phyloP scores from a whole-genome alignment of 1,284 basidiomycete species.

The Leccinum subatratum region DNA sequence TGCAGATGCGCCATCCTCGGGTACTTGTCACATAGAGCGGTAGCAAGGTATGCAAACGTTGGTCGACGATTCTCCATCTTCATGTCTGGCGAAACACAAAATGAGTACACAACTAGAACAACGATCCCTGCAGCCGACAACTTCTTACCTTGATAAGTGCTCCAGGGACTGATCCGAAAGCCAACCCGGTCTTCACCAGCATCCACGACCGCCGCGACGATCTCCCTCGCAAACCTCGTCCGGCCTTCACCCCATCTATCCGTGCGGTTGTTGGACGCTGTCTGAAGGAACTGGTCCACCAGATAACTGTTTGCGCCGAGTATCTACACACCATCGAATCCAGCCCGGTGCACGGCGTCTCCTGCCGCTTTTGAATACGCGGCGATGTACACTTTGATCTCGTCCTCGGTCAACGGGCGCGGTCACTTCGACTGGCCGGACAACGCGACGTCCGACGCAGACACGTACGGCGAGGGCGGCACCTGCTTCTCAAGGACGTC shows the following conservation, averaged over 20 bases:
- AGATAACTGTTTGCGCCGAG: neutral
- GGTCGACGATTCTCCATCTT: neutral
- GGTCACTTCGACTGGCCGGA: neutral
- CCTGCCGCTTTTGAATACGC: neutral
- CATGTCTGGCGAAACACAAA: neutral
- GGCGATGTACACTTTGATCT: neutral
- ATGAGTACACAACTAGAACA: no score
- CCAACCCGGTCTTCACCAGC: neutral
- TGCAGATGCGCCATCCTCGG: neutral
- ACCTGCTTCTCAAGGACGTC: neutral
- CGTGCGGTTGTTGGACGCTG: neutral
- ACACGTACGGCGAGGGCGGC: neutral
- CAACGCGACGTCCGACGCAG: neutral
- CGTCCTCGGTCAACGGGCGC: neutral
- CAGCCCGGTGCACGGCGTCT: neutral
- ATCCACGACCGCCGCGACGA: neutral
- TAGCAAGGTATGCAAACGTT: neutral
- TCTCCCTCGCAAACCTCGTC: neutral
- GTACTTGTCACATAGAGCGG: neutral
- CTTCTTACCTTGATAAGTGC: no score
- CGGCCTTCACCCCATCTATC: neutral
- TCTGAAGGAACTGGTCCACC: neutral
- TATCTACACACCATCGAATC: neutral
- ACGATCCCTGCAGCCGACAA: no score
- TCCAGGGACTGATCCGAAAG: neutral